Conservation (phyloP, 306 rosid genomes). For the Prunus mongolica region DNA sequence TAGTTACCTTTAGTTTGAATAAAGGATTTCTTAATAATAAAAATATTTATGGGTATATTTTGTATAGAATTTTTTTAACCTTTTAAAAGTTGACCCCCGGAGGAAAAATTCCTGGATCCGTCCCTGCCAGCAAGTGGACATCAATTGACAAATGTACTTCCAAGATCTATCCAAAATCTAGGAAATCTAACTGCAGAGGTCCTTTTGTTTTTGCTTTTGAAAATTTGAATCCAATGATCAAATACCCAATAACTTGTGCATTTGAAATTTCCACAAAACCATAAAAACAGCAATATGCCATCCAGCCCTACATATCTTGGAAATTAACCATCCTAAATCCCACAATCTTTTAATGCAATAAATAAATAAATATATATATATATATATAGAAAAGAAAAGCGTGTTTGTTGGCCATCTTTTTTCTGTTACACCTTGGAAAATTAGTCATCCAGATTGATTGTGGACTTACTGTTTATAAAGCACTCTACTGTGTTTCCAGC, state of each 20-base stretch:
- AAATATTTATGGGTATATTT: no score
- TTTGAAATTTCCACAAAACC: no score
- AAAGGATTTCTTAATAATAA: no score
- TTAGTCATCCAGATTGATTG: background rate
- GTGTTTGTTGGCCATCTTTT: constrained; percentile 22
- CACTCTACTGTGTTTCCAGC: background rate
- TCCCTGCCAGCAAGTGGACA: background rate
- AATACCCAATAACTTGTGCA: no score
- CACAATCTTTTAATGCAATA: background rate
- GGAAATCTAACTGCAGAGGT: no score
- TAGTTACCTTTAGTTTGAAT: no score
- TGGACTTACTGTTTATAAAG: background rate
- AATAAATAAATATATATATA: background rate
- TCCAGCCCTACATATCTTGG: background rate
- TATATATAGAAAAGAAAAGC: constrained; percentile 11
- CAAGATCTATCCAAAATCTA: background rate
- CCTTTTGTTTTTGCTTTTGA: no score
- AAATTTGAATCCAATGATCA: no score
- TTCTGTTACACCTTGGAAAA: background rate
- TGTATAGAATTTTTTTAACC: no score
- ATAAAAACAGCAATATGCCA: no score
- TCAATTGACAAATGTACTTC: background rate
- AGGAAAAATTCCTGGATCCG: no score
- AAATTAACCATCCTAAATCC: constrained; percentile 14
- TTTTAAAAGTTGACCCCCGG: no score